Base-by-base conservation (phyloP, 106 monocot species). In the Amphibolis antarctica region DNA sequence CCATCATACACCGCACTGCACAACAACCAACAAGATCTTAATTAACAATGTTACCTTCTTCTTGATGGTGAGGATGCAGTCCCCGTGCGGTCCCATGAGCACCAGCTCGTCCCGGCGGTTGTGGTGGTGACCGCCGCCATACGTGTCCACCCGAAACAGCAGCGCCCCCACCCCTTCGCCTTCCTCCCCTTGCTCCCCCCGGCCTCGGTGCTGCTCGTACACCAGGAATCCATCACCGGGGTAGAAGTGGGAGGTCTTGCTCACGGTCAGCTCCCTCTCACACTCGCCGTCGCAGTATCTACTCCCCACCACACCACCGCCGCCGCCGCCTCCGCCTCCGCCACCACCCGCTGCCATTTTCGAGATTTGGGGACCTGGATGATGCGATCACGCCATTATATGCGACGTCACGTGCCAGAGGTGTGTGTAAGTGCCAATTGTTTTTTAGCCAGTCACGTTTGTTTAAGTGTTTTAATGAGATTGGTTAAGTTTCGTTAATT, bases 221-320 rank as follows among this genome's bases (percentile, higher is more conserved):
- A 85, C 90, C 12, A 71, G 78, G 69, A 85, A 98, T 0, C 96
- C 96, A 51, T 98, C 96, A 36, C 96, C 84, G 9, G 83, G 80
- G 47, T 28, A 82, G 80, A 98, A 98, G 36, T 85, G 49, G 21
- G 85, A 82, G 1, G 90, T 91, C 82, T 98, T 98, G 46, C 82
- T 63, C 63, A 98, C 90, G 17, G 96, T 98, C 30, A 98, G 80
- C 44, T 87, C 75, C 51, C 87, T 58, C 58, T 24, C 62, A 3
- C 68, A 63, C 24, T 53, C 54, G 11, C 68, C 13, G 44, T 67
- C 43, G 84, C 90, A 98, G 68, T 78, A 90, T 53, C 63, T 64
- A 51, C 75, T 71, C 1, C 80, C 78, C 9, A 96, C 85, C 42
- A 92, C 71, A 4, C 26, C 58, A 14, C 13, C 49, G 3, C 1